Evolutionary conservation across 2,329 filamentous ascomycete genomes (phyloP), one percentile per base, ranked within the genome.

Genomic region (Aspergillus sp.): DNA sequence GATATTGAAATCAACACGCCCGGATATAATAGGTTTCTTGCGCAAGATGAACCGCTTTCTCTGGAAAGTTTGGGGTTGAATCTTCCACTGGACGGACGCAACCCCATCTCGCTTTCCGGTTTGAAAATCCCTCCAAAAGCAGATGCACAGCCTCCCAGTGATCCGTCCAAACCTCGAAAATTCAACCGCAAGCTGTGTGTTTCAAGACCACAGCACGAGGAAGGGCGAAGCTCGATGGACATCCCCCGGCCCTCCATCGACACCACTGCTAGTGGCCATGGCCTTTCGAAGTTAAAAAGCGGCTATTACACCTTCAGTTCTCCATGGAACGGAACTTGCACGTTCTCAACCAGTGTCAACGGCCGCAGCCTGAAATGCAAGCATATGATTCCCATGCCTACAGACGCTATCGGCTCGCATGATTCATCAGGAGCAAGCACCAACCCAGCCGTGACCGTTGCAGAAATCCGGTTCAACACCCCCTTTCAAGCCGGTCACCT

Each of bases 401-500:
- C 53, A 13, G 56, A 61, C 13, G 52, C 59, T 5, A 47, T 52
- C 2, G 43, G 7, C 8, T 7, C 33, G 19, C n/a, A 35, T 13
- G 7, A 35, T 11, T 13, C 33, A 11, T 13, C 12, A 13, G 47
- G 51, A 37, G 27, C 34, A 38, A 49, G 56, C n/a, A 36, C 40
- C 33, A 56, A 56, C 11, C 56, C 72, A 47, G 57, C 74, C 56
- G 71, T 76, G 47, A 68, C 72, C 1, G 79, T 95, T 27, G 94
- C 88, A 64, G 91, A 96, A 65, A 72, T 97, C 46, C 82, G 90
- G 12, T 96, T 95, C 74, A 95, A 95, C 61, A 77, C 95, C 0
- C 90, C 89, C 1, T 79, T 77, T 39, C 65, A 73, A 59, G 53
- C 62, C 10, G 53, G 61, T 43, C 60, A 60, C 39, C 50, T 64